Base-by-base conservation (phyloP, 768 basidiomycete genomes). In the Lactifluus rugatus region DNA sequence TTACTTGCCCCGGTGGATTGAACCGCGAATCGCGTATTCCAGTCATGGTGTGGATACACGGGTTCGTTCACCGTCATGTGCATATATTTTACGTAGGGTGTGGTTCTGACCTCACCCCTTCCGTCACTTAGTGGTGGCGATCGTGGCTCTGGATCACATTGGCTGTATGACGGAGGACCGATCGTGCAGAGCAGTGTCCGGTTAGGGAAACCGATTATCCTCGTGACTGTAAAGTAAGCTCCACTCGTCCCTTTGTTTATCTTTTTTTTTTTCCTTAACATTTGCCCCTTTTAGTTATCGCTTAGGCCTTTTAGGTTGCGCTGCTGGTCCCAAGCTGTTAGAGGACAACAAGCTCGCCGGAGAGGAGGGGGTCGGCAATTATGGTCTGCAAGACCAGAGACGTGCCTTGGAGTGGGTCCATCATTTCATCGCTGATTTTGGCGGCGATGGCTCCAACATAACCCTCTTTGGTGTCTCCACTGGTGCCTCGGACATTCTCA, bases 11-110 rank as follows among this genome's bases (percentile, higher is more conserved):
- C 10, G 81, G 77, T 25, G 80, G 78, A 17, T 72, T 82, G 19
- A 74, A 70, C 3, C 64, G 77, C 3, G 72, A 73, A 47, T 83
- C 85, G 41, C 76, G 73, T 44, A 61, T 84, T 16, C 88, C 88
- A 6, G 87, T 90, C 63, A 88, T 90, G 87, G 69, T 89, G 46
- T 90, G 87, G 88, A 74, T 90, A n/a, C 88, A 90, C 71, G 88
- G 88, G 87, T 89, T 64, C 45, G 81, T 73, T 17, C 28, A 23
- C 31, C 28, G 23, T 49, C 42, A 23, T 28, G 25, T 17, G 10
- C 56, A 25, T 56, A 31, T 31, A 53, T 25, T 39, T 54, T 48
- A 36, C 37, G 25, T 36, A 26, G n/a, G 19, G 21, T 25, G n/a
- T 49, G n/a, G n/a, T 44, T 51, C 55, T 45, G 8, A 62, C 48